Percentiles rank a stretch among this genome's conserved stretches.
Conservation (phyloP, 768 basidiomycete species). For the Candolleomyces eurysporus region DNA sequence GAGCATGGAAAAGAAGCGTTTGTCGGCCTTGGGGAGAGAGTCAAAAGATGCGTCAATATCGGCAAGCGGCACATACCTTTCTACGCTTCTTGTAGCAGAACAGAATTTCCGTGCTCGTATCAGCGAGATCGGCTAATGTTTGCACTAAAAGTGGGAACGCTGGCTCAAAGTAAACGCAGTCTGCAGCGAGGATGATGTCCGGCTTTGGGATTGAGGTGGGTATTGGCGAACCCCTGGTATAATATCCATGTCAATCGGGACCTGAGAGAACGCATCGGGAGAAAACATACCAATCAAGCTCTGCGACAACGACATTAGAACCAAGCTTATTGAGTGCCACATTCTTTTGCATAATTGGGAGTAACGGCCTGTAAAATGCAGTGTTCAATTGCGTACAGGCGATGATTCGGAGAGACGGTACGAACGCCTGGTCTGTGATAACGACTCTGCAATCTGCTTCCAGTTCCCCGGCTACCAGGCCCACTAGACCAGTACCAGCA, state of each 20-base stretch:
- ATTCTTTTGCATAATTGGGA: constrained; percentile 78
- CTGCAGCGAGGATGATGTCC: constrained; percentile 82
- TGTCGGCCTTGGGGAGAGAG: constrained; percentile 64
- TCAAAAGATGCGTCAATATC: background rate
- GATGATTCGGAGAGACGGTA: constrained; percentile 20
- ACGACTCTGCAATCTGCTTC: constrained; percentile 54
- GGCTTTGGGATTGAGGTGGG: constrained; percentile 46
- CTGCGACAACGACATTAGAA: constrained; percentile 52
- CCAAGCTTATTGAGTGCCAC: constrained; percentile 62
- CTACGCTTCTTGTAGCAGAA: constrained; percentile 95
- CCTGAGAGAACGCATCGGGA: constrained; percentile 6
- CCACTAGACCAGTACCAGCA: constrained; percentile 92
- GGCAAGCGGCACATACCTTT: constrained; percentile 51
- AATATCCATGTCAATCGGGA: constrained; percentile 7
- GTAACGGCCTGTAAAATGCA: constrained; percentile 53
- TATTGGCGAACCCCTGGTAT: constrained; percentile 61
- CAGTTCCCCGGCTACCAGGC: constrained; percentile 72
- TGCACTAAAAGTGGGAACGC: constrained; percentile 84
- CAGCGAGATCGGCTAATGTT: constrained; percentile 67
- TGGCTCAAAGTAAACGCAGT: constrained; percentile 96
- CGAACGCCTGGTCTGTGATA: constrained; percentile 91
- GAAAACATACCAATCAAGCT: constrained; percentile 75
- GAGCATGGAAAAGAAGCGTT: constrained; percentile 77
- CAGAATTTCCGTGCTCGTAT: constrained; percentile 60
- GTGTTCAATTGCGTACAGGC: constrained; percentile 12